Conservation (phyloP, 495 filamentous ascomycete genomes). For the Neurospora sp. region DNA sequence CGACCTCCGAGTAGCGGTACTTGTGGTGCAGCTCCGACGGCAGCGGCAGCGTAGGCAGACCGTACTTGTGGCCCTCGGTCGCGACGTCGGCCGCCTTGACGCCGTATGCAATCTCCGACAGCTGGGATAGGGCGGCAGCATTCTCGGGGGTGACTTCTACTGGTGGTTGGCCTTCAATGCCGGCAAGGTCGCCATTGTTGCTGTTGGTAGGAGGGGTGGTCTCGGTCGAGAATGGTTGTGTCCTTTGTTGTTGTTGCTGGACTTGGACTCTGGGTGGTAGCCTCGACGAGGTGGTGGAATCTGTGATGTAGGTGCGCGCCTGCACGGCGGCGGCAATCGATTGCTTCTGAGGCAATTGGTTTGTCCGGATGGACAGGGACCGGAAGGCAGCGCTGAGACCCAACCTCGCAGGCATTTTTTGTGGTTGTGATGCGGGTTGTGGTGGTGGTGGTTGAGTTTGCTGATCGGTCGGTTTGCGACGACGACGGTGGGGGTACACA, state of each 20-base stretch:
- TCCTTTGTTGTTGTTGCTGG: neutral
- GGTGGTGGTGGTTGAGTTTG: neutral
- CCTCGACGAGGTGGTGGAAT: constrained; percentile 1
- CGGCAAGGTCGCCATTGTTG: constrained; percentile 4
- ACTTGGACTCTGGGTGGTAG: constrained; percentile 1
- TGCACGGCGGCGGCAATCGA: constrained; percentile 43
- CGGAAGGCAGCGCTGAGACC: constrained; percentile 35
- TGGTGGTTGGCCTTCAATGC: constrained; percentile 15
- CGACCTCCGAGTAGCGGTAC: constrained; percentile 68
- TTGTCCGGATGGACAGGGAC: constrained; percentile 33
- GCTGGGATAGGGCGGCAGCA: constrained; percentile 23
- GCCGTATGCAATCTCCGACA: constrained; percentile 25
- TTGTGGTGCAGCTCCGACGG: constrained; percentile 53
- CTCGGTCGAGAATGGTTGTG: constrained; percentile 1
- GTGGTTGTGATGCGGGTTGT: constrained; percentile 3
- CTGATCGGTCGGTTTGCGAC: neutral
- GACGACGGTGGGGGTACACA: neutral
- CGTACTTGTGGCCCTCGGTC: constrained; percentile 60
- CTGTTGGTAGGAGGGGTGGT: constrained; percentile 2
- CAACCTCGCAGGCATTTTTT: constrained; percentile 41
- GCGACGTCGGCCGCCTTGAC: constrained; percentile 17
- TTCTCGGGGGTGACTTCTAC: constrained; percentile 19
- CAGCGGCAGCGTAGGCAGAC: constrained; percentile 55
- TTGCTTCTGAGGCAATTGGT: constrained; percentile 53
- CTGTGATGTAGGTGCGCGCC: constrained; percentile 29